Conservation (phyloP, 305 asterid species). For the Fraxinus ornus region DNA sequence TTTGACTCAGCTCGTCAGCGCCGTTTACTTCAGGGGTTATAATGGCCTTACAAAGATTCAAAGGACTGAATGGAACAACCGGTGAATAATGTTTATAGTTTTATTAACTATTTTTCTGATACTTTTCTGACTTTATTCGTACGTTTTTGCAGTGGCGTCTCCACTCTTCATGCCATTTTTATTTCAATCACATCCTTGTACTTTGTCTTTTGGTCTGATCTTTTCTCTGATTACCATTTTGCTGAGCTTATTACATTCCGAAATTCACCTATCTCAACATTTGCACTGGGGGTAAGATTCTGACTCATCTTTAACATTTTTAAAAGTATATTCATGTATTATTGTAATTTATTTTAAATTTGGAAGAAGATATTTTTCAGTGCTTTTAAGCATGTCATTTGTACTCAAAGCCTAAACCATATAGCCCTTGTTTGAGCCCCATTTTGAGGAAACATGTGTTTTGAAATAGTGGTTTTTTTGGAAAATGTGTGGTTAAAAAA, state of each 20-base stretch:
- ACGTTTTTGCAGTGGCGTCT: conserved; percentile 67
- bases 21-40: conserved; percentile 67
- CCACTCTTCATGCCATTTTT: conserved; percentile 88
- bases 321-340: not conserved
- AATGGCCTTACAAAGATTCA: conserved; percentile 75
- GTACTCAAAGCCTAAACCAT: not conserved
- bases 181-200: conserved; percentile 65
- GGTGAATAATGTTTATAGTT: conserved; percentile 43
- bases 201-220: conserved; percentile 86
- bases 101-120: conserved; percentile 8
- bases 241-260: conserved; percentile 62
- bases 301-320: not conserved
- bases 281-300: conserved; percentile 73
- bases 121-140: conserved; percentile 22
- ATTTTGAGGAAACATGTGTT: too few species aligned
- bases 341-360: not conserved
- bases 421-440: too few species aligned
- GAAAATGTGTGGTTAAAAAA: too few species aligned
- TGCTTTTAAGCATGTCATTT: not conserved
- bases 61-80: conserved; percentile 84
- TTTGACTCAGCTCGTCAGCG: conserved; percentile 72
- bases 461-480: too few species aligned
- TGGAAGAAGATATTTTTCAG: not conserved
- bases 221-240: conserved; percentile 61
- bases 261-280: conserved; percentile 70